phyloP scores from a whole-genome alignment of 2,329 filamentous ascomycete genomes.

The Madurella mycetomatis region DNA sequence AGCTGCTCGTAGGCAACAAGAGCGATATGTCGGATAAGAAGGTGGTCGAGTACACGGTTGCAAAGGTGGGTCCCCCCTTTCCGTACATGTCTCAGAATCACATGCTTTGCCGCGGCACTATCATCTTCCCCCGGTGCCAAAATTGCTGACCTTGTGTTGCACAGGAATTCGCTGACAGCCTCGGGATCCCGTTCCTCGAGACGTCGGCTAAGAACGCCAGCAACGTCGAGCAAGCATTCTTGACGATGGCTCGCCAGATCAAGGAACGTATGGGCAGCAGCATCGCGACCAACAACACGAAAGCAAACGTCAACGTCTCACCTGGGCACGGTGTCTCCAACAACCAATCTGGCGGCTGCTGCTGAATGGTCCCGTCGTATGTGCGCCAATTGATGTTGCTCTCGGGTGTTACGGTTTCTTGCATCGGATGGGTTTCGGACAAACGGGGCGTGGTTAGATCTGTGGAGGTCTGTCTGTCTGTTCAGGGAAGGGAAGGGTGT shows the following conservation, averaged over 20 bases:
- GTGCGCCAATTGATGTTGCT: slow-evolving; percentile 12
- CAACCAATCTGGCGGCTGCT: slow-evolving; percentile 34
- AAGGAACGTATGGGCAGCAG: slow-evolving; percentile 99
- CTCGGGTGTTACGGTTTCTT: slow-evolving; percentile 26
- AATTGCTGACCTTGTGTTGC: no score
- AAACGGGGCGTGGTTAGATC: slow-evolving; percentile 23
- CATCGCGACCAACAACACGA: slow-evolving; percentile 92
- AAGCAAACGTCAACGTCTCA: slow-evolving; percentile 94
- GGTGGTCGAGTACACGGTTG: slow-evolving; percentile 98
- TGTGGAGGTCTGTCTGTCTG: slow-evolving; percentile 11
- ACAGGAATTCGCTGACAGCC: slow-evolving; percentile 96
- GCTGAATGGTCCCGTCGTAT: slow-evolving; percentile 25
- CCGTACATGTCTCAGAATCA: slow-evolving; percentile 1
- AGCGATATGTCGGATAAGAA: slow-evolving; percentile 99
- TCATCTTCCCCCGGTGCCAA: no score
- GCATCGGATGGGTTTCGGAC: slow-evolving; percentile 25
- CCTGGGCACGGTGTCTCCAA: slow-evolving; percentile 85
- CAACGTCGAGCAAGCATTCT: slow-evolving; percentile 99
- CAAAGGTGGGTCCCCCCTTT: slow-evolving; percentile 66
- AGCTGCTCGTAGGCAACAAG: slow-evolving; percentile 99
- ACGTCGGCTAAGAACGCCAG: slow-evolving; percentile 99
- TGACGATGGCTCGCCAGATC: slow-evolving; percentile 99
- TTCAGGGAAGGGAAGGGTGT: background rate
- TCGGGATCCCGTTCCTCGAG: slow-evolving; percentile 98
- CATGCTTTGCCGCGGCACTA: slow-evolving; percentile 1